A percentile compares a stretch with the other conserved stretches of the same genome.
Conservation (phyloP, 176 grass and related monocot genomes). For the Alopecurus myosuroides region DNA sequence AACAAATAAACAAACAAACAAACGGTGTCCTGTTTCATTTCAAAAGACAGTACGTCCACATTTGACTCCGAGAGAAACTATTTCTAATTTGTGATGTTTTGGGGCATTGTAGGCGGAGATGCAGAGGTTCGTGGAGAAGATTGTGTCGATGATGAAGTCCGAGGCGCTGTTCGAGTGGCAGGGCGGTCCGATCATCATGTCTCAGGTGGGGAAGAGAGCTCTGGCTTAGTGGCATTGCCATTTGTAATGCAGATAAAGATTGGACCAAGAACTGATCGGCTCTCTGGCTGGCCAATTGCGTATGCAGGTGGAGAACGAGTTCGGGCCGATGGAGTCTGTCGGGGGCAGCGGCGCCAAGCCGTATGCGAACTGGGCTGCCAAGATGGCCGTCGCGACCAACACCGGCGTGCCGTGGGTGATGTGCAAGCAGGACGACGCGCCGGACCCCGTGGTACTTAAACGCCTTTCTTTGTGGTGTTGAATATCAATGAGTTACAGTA, state of each 20-base stretch:
- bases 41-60: too few relatives aligned
- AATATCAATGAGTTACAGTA: too few relatives aligned
- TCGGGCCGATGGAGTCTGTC: constrained; percentile 67
- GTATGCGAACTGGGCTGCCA: constrained; percentile 72
- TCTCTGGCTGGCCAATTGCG: neutral
- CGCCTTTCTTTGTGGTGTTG: too few relatives aligned
- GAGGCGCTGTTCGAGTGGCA: constrained; percentile 80
- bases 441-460: constrained; percentile 89
- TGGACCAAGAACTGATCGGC: neutral
- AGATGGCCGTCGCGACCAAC: constrained; percentile 84
- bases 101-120: constrained; percentile 42
- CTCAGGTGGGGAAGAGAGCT: constrained; percentile 46
- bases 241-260: neutral
- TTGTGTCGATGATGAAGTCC: constrained; percentile 94
- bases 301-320: constrained; percentile 88
- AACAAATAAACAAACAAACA: neutral
- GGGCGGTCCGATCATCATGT: constrained; percentile 88
- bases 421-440: constrained; percentile 96
- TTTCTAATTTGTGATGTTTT: neutral
- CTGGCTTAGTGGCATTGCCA: neutral
- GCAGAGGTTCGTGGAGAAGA: constrained; percentile 81
- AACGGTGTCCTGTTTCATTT: neutral
- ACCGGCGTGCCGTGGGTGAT: constrained; percentile 96
- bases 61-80: neutral
- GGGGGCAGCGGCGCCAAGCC: constrained; percentile 50